Percentiles rank a stretch among this genome's conserved stretches.
phyloP scores from a whole-genome alignment of 345 rosid species.

The Boechera retrofracta region DNA sequence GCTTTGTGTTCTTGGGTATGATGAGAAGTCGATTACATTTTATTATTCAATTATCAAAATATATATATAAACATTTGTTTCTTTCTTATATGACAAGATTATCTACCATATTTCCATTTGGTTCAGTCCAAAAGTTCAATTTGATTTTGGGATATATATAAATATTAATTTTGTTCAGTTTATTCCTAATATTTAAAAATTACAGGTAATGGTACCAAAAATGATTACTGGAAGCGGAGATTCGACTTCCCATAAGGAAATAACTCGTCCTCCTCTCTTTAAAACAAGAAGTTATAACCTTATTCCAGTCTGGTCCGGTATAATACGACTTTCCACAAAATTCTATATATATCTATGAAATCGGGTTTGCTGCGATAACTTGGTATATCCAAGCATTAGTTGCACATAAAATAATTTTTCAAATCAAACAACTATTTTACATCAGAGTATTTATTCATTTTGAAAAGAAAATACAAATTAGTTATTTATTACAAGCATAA shows the following conservation, averaged over 20 bases:
- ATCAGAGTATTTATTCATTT: not conserved
- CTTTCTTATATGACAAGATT: not conserved
- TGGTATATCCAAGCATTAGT: not conserved
- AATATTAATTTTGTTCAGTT: not conserved
- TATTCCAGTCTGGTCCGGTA: too few species aligned
- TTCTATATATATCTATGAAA: too few species aligned
- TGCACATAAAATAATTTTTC: not conserved
- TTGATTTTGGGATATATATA: not conserved
- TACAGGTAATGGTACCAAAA: too few species aligned
- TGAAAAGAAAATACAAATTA: not conserved
- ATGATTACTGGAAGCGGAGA: too few species aligned
- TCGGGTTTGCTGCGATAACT: too few species aligned
- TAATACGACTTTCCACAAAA: too few species aligned
- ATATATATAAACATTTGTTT: not conserved
- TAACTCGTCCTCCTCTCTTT: too few species aligned
- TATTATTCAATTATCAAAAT: not conserved
- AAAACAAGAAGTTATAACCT: too few species aligned
- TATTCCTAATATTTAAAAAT: not conserved
- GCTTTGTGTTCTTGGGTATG: not conserved
- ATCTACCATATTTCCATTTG: not conserved
- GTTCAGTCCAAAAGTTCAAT: not conserved
- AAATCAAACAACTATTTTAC: too few species aligned
- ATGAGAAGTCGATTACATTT: slow-evolving; percentile 15
- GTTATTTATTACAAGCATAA: not conserved
- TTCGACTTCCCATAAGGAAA: too few species aligned